Evolutionary conservation across 176 grass and related monocot species (phyloP).

Genomic region (Aegilops umbellulata): DNA sequence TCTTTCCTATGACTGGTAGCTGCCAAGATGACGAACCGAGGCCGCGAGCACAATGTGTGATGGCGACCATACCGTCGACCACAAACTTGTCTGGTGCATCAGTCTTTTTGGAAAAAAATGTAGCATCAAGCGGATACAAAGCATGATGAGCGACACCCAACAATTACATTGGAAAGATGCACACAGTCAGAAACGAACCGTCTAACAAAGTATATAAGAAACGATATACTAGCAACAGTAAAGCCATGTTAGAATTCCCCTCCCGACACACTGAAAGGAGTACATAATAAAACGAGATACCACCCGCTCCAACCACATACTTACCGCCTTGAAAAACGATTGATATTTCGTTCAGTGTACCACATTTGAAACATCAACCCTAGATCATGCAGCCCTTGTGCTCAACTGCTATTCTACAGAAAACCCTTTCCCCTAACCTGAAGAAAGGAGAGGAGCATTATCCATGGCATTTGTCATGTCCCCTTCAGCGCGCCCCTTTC

Average conservation of each 20-base stretch:
- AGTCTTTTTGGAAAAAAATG: not conserved
- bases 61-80: not conserved
- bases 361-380: not conserved
- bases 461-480: slow-evolving; percentile 27
- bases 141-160: too few relatives aligned
- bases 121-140: too few relatives aligned
- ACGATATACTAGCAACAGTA: too few relatives aligned
- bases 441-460: not conserved
- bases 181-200: too few relatives aligned
- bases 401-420: not conserved
- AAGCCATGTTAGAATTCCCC: too few relatives aligned
- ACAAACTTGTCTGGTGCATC: slow-evolving; percentile 10
- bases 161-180: too few relatives aligned
- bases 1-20: not conserved
- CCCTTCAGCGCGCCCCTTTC: slow-evolving; percentile 31
- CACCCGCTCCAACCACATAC: too few relatives aligned
- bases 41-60: slow-evolving; percentile 24
- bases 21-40: slow-evolving; percentile 1
- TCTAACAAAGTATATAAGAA: too few relatives aligned
- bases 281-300: too few relatives aligned
- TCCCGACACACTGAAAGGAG: too few relatives aligned
- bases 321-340: too few relatives aligned
- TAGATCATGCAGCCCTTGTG: not conserved
- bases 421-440: not conserved
- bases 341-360: too few relatives aligned